These are phyloP conservation scores for Cryptomeria japonica DNA, from an alignment of 75 land plant genomes.

Conservation along the genomic window DNA sequence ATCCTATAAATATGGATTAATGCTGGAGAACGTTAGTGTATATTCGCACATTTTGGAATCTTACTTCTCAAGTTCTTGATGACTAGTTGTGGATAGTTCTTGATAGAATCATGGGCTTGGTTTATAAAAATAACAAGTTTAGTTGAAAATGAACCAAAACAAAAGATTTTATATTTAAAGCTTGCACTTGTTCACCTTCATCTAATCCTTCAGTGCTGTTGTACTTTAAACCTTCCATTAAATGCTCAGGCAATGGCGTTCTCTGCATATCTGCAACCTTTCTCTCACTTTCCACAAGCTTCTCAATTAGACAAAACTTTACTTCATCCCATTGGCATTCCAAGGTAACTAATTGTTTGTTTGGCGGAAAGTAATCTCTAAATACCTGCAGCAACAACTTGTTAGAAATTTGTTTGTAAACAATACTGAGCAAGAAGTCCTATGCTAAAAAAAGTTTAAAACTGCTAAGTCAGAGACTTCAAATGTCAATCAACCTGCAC, in stretches of 20 bases:
- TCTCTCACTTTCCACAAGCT: not conserved
- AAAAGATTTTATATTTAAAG: not conserved
- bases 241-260: not conserved
- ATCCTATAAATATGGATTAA: too few species aligned
- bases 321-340: slow-evolving; percentile 12
- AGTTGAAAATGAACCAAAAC: not conserved
- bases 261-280: not conserved
- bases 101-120: not conserved
- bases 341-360: not conserved
- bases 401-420: not conserved
- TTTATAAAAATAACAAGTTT: not conserved
- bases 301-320: not conserved
- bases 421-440: not conserved
- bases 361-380: not conserved
- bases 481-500: not conserved
- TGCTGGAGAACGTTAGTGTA: too few species aligned
- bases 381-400: not conserved
- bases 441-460: not conserved
- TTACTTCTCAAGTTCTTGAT: not conserved
- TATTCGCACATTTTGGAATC: not conserved
- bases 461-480: not conserved
- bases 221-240: not conserved
- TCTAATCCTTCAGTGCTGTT: not conserved
- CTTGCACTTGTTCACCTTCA: not conserved
- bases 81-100: not conserved